These are phyloP conservation scores for Cytospora chrysosperma DNA, from an alignment of 2,329 filamentous ascomycete genomes.

Conservation along the genomic window DNA sequence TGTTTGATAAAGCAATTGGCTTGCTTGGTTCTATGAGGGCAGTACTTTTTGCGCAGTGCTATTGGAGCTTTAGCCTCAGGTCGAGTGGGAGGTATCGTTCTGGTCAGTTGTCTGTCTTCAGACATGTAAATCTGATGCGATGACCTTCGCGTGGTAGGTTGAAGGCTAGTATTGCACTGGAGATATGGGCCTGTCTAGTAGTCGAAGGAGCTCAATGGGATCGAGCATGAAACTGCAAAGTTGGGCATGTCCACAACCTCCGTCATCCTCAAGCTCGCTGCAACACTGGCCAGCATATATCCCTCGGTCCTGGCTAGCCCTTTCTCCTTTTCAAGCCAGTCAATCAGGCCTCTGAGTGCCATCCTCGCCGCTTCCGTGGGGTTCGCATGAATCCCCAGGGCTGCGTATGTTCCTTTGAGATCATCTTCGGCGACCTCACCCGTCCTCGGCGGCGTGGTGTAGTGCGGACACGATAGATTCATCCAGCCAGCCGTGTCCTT, in stretches of 20 bases:
- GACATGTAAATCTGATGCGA: not conserved
- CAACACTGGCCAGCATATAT: slow-evolving; percentile 53
- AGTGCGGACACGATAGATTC: slow-evolving; percentile 45
- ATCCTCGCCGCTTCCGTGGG: slow-evolving; percentile 48
- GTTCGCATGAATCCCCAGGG: slow-evolving; percentile 49
- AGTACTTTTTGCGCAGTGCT: not conserved
- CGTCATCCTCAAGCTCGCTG: slow-evolving; percentile 48
- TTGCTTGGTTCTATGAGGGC: not conserved
- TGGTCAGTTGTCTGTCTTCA: not conserved
- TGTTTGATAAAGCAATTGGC: not conserved
- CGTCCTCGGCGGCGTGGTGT: slow-evolving; percentile 38
- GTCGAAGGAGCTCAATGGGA: slow-evolving; percentile 49
- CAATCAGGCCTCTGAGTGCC: slow-evolving; percentile 47
- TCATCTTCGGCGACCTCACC: slow-evolving; percentile 40
- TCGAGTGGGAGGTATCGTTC: not conserved
- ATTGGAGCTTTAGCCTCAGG: not conserved
- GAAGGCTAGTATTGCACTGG: not conserved
- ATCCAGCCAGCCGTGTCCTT: slow-evolving; percentile 33
- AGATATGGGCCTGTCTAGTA: not conserved
- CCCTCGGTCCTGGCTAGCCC: slow-evolving; percentile 46
- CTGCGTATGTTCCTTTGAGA: slow-evolving; percentile 52
- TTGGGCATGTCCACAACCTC: slow-evolving; percentile 56
- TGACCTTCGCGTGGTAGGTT: not conserved
- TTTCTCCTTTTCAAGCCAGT: slow-evolving; percentile 48
- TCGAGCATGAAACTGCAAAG: slow-evolving; percentile 48